Evolutionary conservation across 1,284 basidiomycete species (phyloP), one percentile per base, ranked within the genome.

Genomic region (Singerocomus rubriflavus): DNA sequence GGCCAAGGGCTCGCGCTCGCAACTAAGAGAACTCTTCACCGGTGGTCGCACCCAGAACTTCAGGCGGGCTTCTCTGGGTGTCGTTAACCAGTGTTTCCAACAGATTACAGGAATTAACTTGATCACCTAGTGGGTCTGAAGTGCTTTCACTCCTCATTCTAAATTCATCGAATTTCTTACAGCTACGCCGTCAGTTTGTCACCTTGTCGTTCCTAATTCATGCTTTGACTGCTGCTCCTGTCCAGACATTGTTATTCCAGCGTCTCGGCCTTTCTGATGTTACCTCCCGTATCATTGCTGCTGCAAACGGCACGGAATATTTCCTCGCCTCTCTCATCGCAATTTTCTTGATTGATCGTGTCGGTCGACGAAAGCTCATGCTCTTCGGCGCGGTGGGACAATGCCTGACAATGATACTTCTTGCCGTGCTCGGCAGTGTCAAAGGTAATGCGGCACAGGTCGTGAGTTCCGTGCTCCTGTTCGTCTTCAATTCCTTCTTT

Each of bases 11-110:
- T 44, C 58, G n/a, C 54, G 45, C 25, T 58, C 63, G 16, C 55
- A 55, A 17, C 43, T 65, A 2, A 53, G 66, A 25, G 82, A 86
- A 49, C 69, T 88, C 9, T 77, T 86, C 60, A 79, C 77, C 6
- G 72, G 75, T 33, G 82, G 82, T 0, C 78, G 76, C 13, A 72
- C 73, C 31, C 85, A 86, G 61, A 87, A 87, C 65, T 81, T 85
- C 66, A 73, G 84, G 48, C 73, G 85, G 35, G 75, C 79, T 11
- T 66, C 73, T 44, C 67, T 88, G 17, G 85, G 78, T 6, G 69
- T 86, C 48, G 71, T 80, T 44, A 76, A 78, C 42, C 85, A 88
- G 57, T 82, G 81, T 59, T 85, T 88, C 70, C 84, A 88, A 64
- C 86, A 88, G 63, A 80, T 85, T 27, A 74, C 75, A 13, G 78